phyloP scores from a whole-genome alignment of 2,329 filamentous ascomycete genomes.

The Arthrocladium fulminans region DNA sequence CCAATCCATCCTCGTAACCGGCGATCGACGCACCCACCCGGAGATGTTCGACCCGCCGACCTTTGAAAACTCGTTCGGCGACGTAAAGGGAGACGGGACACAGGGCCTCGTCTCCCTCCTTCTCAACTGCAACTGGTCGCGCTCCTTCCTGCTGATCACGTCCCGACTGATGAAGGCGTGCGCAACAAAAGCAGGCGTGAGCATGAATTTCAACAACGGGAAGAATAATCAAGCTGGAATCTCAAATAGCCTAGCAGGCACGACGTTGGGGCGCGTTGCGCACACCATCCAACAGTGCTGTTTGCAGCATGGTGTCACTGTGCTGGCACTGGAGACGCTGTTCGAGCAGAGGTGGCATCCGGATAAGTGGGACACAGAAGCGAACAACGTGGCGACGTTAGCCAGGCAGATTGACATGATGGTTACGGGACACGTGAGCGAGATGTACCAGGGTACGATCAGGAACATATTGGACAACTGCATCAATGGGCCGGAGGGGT shows the following conservation, averaged over 20 bases:
- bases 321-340: conserved; percentile 18
- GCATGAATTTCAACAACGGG: conserved; percentile 43
- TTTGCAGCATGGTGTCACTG: conserved; percentile 17
- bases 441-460: conserved; percentile 39
- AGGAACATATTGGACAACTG: conserved; percentile 58
- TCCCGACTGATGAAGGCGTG: conserved; percentile 17
- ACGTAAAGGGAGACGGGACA: conserved; percentile 18
- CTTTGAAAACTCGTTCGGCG: conserved; percentile 10
- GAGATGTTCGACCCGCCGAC: conserved; percentile 16
- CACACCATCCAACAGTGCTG: conserved; percentile 33
- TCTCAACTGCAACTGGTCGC: conserved; percentile 63
- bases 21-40: conserved; percentile 26
- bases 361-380: conserved; percentile 3
- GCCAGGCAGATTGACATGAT: conserved; percentile 22
- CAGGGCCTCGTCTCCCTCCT: conserved; percentile 42
- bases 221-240: background rate
- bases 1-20: conserved; percentile 43
- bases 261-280: conserved; percentile 43
- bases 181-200: conserved; percentile 42
- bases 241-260: conserved; percentile 1
- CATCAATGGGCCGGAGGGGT: conserved; percentile 55
- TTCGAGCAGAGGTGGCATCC: conserved; percentile 16
- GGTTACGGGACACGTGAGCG: conserved; percentile 17
- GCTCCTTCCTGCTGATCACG: conserved; percentile 59
- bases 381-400: background rate